A percentile compares a stretch with the other conserved stretches of the same genome.
Evolutionary conservation across 495 filamentous ascomycete species (phyloP).

Genomic region (Penicillium maclennaniae): DNA sequence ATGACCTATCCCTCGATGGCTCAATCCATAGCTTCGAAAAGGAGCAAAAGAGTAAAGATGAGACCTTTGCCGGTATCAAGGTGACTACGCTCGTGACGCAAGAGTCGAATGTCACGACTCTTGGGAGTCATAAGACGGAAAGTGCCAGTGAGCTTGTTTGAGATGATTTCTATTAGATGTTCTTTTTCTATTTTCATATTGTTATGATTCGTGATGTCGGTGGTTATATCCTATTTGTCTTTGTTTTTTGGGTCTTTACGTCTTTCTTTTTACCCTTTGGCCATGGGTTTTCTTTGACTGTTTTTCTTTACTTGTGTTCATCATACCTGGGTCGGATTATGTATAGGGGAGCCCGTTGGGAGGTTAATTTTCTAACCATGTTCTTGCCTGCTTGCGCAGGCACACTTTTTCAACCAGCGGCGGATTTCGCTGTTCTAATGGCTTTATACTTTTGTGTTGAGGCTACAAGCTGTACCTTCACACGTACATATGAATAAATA

Average conservation of each 20-base stretch:
- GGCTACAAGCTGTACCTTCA: not conserved
- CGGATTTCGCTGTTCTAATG: not conserved
- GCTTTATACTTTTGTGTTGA: not conserved
- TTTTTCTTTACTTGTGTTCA: not conserved
- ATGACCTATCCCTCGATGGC: constrained; percentile 12
- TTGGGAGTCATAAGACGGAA: constrained; percentile 16
- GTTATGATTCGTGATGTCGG: constrained; percentile 4
- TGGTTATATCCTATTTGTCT: not conserved
- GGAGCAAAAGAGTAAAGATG: not conserved
- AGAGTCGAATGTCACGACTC: constrained; percentile 14
- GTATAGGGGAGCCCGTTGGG: too few relatives aligned
- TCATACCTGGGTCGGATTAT: not conserved
- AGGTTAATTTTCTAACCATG: not conserved
- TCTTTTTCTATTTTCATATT: not conserved
- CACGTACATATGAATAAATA: not conserved
- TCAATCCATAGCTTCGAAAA: constrained; percentile 6
- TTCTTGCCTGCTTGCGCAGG: not conserved
- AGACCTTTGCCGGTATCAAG: constrained; percentile 20
- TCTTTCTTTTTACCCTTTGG: not conserved
- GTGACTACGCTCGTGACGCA: constrained; percentile 33
- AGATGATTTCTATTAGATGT: not conserved
- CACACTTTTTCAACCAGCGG: not conserved
- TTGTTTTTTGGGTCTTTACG: not conserved
- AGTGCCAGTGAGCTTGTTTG: constrained; percentile 30
- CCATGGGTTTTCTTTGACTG: not conserved